Percentiles rank a stretch among this genome's conserved stretches.
Conservation (phyloP, 192 early-diverging fungal genomes). For the Geosiphon pyriformis region DNA sequence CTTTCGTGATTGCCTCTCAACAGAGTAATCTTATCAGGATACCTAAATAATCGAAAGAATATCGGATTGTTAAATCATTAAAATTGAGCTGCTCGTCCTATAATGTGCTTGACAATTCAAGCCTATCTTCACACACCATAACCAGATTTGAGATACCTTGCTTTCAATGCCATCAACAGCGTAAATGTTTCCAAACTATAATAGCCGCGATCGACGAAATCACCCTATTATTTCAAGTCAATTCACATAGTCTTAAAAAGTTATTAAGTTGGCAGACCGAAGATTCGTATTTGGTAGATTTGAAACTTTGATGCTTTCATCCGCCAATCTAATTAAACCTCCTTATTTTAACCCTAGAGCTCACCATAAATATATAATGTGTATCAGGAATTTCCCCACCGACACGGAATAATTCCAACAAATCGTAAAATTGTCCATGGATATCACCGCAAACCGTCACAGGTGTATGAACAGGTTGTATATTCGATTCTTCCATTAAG, state of each 20-base stretch:
- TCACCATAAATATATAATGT: conserved; percentile 97
- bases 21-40: conserved; percentile 94
- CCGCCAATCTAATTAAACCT: no score
- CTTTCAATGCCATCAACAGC: conserved; percentile 87
- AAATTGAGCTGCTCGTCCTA: background rate
- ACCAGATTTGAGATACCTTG: conserved; percentile 51
- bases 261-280: background rate
- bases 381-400: conserved; percentile 92
- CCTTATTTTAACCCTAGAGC: conserved; percentile 10
- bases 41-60: conserved; percentile 44
- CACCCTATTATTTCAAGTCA: conserved; percentile 59
- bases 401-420: conserved; percentile 92
- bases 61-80: conserved; percentile 13
- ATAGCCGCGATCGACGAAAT: conserved; percentile 98
- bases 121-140: no score
- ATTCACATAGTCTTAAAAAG: background rate
- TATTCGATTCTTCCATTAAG: conserved; percentile 97
- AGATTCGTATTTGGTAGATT: no score
- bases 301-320: no score
- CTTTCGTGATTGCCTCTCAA: conserved; percentile 96
- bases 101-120: background rate
- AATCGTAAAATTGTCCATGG: conserved; percentile 96
- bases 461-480: conserved; percentile 92
- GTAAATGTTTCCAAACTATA: conserved; percentile 96
- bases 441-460: conserved; percentile 99